Evolutionary conservation across 2,329 filamentous ascomycete genomes (phyloP).

Genomic region (Pseudogymnoascus sp.): DNA sequence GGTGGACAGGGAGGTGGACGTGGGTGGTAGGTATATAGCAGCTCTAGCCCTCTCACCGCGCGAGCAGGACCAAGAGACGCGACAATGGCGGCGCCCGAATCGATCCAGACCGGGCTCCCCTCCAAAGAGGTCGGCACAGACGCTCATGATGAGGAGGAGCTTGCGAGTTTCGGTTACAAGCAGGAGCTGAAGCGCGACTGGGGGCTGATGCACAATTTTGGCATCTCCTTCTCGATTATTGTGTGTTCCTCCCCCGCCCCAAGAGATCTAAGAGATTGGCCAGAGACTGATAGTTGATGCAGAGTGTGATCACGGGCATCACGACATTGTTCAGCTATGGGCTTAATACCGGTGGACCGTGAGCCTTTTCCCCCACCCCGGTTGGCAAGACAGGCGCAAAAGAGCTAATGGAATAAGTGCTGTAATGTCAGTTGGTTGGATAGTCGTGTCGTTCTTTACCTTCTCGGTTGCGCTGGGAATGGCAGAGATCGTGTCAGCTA

Average conservation of each 20-base stretch:
- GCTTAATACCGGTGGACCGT: slow-evolving; percentile 44
- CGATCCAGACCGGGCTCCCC: not conserved
- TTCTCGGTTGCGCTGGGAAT: slow-evolving; percentile 45
- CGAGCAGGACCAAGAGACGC: not conserved
- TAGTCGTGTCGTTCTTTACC: slow-evolving; percentile 46
- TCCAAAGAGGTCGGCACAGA: not conserved
- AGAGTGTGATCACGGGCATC: slow-evolving; percentile 51
- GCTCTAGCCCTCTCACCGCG: not conserved
- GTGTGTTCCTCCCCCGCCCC: slow-evolving; percentile 28
- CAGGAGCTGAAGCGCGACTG: slow-evolving; percentile 50
- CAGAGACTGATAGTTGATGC: not conserved
- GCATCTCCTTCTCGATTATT: slow-evolving; percentile 53
- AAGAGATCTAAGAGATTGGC: not conserved
- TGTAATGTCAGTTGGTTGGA: slow-evolving; percentile 48
- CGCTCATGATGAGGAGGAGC: slow-evolving; percentile 38
- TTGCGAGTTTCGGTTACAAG: slow-evolving; percentile 50
- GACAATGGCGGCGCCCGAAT: not conserved
- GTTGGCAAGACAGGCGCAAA: slow-evolving; percentile 1
- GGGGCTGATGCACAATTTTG: slow-evolving; percentile 51
- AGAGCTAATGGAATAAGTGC: slow-evolving; percentile 12
- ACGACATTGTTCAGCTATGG: slow-evolving; percentile 51
- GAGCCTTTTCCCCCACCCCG: slow-evolving; percentile 34
- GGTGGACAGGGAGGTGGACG: not conserved
- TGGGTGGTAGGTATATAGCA: not conserved
- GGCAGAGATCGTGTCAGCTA: slow-evolving; percentile 51